Conservation (phyloP, 2,329 filamentous ascomycete species). For the Diaporthe citriasiana region DNA sequence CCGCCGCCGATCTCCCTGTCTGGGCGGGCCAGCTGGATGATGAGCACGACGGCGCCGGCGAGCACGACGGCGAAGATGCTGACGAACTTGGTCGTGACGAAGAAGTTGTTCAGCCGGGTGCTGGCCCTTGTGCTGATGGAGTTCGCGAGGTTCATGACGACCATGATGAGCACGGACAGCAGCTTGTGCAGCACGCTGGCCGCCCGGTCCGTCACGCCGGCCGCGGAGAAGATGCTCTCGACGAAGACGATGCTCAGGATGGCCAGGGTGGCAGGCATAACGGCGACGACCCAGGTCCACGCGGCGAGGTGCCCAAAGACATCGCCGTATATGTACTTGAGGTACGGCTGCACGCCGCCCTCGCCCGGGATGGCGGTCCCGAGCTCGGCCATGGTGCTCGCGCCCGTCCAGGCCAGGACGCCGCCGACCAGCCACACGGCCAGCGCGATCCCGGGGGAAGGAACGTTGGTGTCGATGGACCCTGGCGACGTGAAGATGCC, state of each 20-base stretch:
- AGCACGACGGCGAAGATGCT: constrained; percentile 63
- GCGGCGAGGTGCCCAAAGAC: constrained; percentile 73
- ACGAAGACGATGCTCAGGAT: constrained; percentile 76
- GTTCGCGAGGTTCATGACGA: constrained; percentile 64
- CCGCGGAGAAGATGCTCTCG: constrained; percentile 69
- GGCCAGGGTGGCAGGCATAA: constrained; percentile 75
- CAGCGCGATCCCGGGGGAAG: constrained; percentile 70
- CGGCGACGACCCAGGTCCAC: constrained; percentile 75
- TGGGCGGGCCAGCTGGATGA: constrained; percentile 56
- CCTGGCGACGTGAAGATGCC: constrained; percentile 76
- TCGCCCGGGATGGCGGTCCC: constrained; percentile 75
- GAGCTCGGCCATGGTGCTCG: constrained; percentile 72
- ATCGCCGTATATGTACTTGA: constrained; percentile 73
- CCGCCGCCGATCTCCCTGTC: constrained; percentile 57
- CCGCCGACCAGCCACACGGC: constrained; percentile 74
- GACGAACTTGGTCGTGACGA: constrained; percentile 67
- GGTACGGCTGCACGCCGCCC: constrained; percentile 74
- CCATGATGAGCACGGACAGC: constrained; percentile 63
- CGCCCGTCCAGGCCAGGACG: constrained; percentile 74
- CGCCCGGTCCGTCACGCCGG: constrained; percentile 61
- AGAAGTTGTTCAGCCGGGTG: constrained; percentile 68
- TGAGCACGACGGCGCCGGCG: constrained; percentile 62
- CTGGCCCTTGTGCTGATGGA: constrained; percentile 69
- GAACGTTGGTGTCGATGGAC: constrained; percentile 73
- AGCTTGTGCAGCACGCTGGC: constrained; percentile 63